Percentiles rank a stretch among this genome's conserved stretches.
These are phyloP conservation scores for Penicillium psychrosexuale DNA, from an alignment of 2,329 filamentous ascomycete species.

Conservation along the genomic window DNA sequence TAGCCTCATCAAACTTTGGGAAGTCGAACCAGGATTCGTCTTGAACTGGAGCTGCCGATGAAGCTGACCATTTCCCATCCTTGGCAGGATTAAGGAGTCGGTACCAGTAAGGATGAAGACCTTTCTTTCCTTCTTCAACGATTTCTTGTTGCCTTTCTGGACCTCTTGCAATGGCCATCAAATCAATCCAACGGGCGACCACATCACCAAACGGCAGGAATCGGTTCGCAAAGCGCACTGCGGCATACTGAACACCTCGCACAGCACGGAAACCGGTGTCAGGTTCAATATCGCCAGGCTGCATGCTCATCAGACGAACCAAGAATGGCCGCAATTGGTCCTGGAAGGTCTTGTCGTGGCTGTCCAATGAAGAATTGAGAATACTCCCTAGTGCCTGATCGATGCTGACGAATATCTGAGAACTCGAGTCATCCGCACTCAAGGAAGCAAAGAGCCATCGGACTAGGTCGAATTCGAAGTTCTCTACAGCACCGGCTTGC, in stretches of 20 bases:
- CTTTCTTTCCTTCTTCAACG: conserved; percentile 82
- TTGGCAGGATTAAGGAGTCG: conserved; percentile 57
- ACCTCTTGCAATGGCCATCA: conserved; percentile 68
- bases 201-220: conserved; percentile 78
- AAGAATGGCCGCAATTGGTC: conserved; percentile 56
- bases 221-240: conserved; percentile 84
- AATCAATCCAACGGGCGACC: conserved; percentile 79
- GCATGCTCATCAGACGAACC: conserved; percentile 63
- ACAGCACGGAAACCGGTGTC: conserved; percentile 47
- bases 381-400: conserved; percentile 83
- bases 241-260: conserved; percentile 76
- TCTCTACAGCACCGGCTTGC: conserved; percentile 32
- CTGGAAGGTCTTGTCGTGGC: conserved; percentile 43
- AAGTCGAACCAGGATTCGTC: conserved; percentile 43
- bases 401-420: conserved; percentile 76
- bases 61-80: conserved; percentile 37
- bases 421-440: conserved; percentile 70
- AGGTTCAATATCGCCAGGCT: conserved; percentile 39
- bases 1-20: conserved; percentile 38
- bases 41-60: conserved; percentile 55
- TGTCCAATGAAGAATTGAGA: conserved; percentile 56
- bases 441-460: conserved; percentile 83
- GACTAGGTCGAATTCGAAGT: conserved; percentile 53
- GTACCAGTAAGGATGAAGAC: conserved; percentile 76
- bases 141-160: conserved; percentile 73